Evolutionary conservation across 331 rosid genomes (phyloP), one percentile per base, ranked within the genome.

Genomic region (Quercus lobata): DNA sequence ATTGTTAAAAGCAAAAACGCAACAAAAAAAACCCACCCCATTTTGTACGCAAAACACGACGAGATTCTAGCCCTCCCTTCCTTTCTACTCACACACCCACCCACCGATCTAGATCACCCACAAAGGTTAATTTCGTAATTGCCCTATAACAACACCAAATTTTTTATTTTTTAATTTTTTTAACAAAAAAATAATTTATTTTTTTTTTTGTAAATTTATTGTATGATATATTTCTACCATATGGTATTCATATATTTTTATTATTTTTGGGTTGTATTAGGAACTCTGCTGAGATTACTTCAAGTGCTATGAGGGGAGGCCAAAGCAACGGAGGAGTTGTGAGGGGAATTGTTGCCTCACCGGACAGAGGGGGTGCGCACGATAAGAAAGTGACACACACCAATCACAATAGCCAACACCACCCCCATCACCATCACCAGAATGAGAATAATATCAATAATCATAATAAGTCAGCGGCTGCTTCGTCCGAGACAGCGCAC

Each of bases 311-410:
- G 99, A 91, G 94, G 84, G 91, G 87, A 90, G 91, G 87, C 15
- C 92, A 91, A 58, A 87, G 83, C 90, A 92, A 91, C 97, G 91
- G 89, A 57, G 83, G 81, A 57, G 83, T 73, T 61, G 93, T 80
- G 69, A 86, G 94, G 82, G 93, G 96, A 86, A 91, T 93, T 84
- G 87, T 89, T 84, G 86, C 87, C 11, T 93, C 98, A 5, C 97
- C 98, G 68, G 98, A 96, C 74, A 85, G 92, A 87, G 96, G 85
- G 87, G 96, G 86, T 87, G 95, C 92, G 90, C 97, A 91, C 88
- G 98, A 95, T 80, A 93, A 91, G 91, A 92, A 88, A 77, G 91
- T 87, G 73, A 44, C 80, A 80, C 83, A 76, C 52, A 52, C 71
- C 57, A 27, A 61, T 56, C 27, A 18, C 61, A 49, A 78, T 58